phyloP scores from a whole-genome alignment of 371 early-diverging fungal genomes.

The Hamiltosporidium magnivora region DNA sequence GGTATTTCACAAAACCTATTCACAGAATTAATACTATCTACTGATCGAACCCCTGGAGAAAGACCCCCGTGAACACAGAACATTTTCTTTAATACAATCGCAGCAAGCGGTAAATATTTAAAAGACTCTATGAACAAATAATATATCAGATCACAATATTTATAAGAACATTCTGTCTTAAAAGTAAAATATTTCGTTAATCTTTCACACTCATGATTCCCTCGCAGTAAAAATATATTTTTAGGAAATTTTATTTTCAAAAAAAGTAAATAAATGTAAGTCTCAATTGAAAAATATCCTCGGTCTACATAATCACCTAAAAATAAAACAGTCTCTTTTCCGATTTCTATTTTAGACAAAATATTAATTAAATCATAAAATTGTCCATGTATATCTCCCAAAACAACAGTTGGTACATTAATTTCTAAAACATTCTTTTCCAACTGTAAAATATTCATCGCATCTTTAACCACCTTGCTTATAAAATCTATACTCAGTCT shows the following conservation, averaged over 20 bases:
- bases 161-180: conserved; percentile 70
- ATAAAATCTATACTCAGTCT: too few species aligned
- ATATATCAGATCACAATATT: conserved; percentile 70
- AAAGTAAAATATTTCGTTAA: conserved; percentile 91
- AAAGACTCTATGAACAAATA: conserved; percentile 74
- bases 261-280: conserved; percentile 61
- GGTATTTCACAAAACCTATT: conserved; percentile 84
- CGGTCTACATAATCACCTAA: conserved; percentile 96
- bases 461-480: too few species aligned
- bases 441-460: too few species aligned
- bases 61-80: conserved; percentile 90
- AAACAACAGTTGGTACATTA: conserved; percentile 7
- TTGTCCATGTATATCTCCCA: conserved; percentile 55
- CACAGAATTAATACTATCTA: conserved; percentile 74
- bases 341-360: conserved; percentile 18
- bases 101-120: conserved; percentile 78
- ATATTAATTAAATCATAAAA: conserved; percentile 46
- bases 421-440: conserved; percentile 5
- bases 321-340: conserved; percentile 62
- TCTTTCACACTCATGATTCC: conserved; percentile 62
- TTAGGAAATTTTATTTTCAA: conserved; percentile 69
- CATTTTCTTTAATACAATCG: conserved; percentile 75
- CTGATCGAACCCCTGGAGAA: conserved; percentile 67
- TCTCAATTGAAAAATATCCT: conserved; percentile 76
- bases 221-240: conserved; percentile 38